Evolutionary conservation across 495 filamentous ascomycete genomes (phyloP).

Genomic region (Aspergillus saccharolyticus): DNA sequence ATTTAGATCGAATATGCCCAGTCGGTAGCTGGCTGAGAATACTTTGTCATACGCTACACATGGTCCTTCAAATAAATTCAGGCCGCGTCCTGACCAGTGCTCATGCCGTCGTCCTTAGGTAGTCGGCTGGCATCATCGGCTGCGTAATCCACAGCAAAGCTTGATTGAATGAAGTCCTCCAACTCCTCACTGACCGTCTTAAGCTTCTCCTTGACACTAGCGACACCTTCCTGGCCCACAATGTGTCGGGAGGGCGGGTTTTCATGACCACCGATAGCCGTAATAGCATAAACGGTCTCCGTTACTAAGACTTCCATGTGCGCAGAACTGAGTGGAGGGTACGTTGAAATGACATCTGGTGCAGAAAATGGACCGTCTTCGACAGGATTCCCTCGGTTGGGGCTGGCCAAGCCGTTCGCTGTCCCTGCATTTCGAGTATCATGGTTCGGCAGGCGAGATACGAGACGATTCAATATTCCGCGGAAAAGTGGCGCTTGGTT

Average conservation of each 20-base stretch:
- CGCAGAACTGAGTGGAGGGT: slow-evolving; percentile 59
- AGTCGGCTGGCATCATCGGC: slow-evolving; percentile 27
- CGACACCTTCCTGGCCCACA: slow-evolving; percentile 84
- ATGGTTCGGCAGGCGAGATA: slow-evolving; percentile 48
- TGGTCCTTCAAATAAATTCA: slow-evolving; percentile 3
- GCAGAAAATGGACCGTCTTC: slow-evolving; percentile 39
- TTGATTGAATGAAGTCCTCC: slow-evolving; percentile 91
- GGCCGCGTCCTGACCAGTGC: slow-evolving; percentile 10
- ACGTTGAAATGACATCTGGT: slow-evolving; percentile 61
- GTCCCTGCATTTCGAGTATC: slow-evolving; percentile 5
- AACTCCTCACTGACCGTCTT: slow-evolving; percentile 94
- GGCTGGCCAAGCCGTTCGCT: slow-evolving; percentile 21
- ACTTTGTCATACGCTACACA: neutral
- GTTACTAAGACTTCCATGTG: slow-evolving; percentile 65
- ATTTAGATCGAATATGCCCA: neutral
- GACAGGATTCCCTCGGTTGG: slow-evolving; percentile 26
- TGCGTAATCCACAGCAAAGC: slow-evolving; percentile 73
- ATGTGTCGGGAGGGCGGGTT: slow-evolving; percentile 94
- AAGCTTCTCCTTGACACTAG: slow-evolving; percentile 89
- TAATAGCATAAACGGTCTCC: slow-evolving; percentile 89
- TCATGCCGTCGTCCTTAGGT: slow-evolving; percentile 21
- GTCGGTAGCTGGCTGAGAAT: neutral
- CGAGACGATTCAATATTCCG: slow-evolving; percentile 70
- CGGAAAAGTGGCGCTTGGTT: slow-evolving; percentile 77
- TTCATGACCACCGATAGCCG: slow-evolving; percentile 88